Evolutionary conservation across 139 green algal genomes (phyloP), one percentile per base, ranked within the genome.

Genomic region (Chlorella sp.): DNA sequence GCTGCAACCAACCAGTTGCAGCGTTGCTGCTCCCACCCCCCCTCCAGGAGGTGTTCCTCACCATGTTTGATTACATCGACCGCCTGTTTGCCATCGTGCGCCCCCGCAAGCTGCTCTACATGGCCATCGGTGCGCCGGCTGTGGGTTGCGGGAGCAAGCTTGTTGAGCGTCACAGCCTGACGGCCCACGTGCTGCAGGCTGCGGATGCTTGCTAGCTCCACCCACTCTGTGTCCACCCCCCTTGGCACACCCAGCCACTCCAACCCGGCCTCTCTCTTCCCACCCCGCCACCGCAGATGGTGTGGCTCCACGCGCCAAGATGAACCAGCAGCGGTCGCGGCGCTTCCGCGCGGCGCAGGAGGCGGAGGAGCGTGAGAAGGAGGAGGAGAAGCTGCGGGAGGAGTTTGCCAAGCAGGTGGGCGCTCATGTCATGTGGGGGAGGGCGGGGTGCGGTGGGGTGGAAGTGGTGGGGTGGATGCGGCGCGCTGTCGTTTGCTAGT

Each of bases 31-130:
- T 9, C 44, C 44, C 7, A 51, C 44, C 44, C 9, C 44, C 44
- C 7, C 44, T 51, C 12, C 51, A 60, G 23, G 97, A 99, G 93
- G 96, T 99, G n/a, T 99, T 99, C 87, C 71, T 95, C 57, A 91
- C 91, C 87, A 99, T 99, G 79, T 99, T 99, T 91, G 97, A 98
- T 82, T 99, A 99, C 94, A 99, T 99, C 80, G 98, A 99, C 91
- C 94, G 96, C 74, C 91, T 99, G 32, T 98, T 99, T 84, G 83
- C 82, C 74, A 99, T 99, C 63, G 94, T 99, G 47, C 91, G 98
- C n/a, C 98, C 98, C 0, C 90, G 98, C 78, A 96, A 98, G 82
- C 74, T 99, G 67, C 89, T 99, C 15, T 99, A 98, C 92, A 98
- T 99, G 96, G 98, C 97, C 64, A 99, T 99, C 81, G 97, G 94